Conservation (phyloP, 2,329 filamentous ascomycete genomes). For the Chaetomium strumarium region DNA sequence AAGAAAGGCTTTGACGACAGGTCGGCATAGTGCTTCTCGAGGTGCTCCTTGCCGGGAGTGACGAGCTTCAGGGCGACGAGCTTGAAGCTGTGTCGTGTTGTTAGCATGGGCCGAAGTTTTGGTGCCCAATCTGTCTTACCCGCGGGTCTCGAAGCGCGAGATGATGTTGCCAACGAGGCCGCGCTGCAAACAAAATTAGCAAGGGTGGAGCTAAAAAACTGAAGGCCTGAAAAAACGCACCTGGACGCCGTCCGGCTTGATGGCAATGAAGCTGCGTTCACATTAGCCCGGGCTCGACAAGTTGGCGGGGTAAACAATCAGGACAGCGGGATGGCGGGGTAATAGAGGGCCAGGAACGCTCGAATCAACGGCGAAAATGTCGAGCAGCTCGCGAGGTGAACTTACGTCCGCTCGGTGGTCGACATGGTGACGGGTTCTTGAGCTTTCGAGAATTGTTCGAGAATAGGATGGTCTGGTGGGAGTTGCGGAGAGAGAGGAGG, state of each 20-base stretch:
- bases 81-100: conserved; percentile 67
- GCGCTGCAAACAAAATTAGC: conserved; percentile 52
- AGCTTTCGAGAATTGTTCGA: conserved; percentile 39
- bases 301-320: conserved; percentile 18
- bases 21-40: conserved; percentile 80
- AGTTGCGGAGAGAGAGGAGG: conserved; percentile 16
- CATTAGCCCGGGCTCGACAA: conserved; percentile 10
- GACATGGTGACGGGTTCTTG: conserved; percentile 53
- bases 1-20: conserved; percentile 15
- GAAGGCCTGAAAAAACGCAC: conserved; percentile 44
- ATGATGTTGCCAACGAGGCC: conserved; percentile 98
- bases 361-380: conserved; percentile 9
- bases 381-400: conserved; percentile 19
- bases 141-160: conserved; percentile 94
- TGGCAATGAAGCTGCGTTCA: conserved; percentile 87
- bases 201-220: too few relatives aligned
- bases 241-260: conserved; percentile 99
- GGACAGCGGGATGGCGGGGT: conserved; percentile 18
- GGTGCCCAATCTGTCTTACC: conserved; percentile 47
- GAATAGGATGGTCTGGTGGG: conserved; percentile 39
- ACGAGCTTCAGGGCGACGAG: conserved; percentile 95
- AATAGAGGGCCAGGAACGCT: conserved; percentile 21
- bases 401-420: conserved; percentile 79
- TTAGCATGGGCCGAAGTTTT: conserved; percentile 8
- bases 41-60: conserved; percentile 84